Percentiles rank a stretch among this genome's conserved stretches.
These are phyloP conservation scores for Patellifolia procumbens DNA, from an alignment of 179 eudicot species.

Conservation along the genomic window DNA sequence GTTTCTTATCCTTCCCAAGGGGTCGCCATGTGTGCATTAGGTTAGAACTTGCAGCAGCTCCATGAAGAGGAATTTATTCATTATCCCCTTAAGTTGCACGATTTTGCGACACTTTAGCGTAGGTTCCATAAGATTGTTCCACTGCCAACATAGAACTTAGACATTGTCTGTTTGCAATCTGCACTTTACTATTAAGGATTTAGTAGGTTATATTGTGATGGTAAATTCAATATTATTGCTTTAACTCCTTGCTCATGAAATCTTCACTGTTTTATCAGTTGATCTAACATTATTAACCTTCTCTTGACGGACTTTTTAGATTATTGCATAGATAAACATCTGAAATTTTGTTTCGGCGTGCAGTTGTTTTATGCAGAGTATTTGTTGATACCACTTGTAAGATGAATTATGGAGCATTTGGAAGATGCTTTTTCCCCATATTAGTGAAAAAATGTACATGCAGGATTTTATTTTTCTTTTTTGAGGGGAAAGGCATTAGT, in stretches of 20 bases:
- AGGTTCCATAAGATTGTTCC: not conserved
- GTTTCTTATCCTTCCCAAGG: too few relatives aligned
- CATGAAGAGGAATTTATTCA: too few relatives aligned
- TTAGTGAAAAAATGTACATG: constrained; percentile 13
- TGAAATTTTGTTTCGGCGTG: constrained; percentile 29
- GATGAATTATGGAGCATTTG: constrained; percentile 43
- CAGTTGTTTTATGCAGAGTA: constrained; percentile 99
- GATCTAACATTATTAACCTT: not conserved
- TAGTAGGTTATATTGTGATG: not conserved
- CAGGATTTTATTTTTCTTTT: not conserved
- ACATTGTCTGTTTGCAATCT: not conserved
- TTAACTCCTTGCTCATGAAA: not conserved
- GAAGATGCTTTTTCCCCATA: constrained; percentile 3
- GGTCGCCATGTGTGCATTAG: too few relatives aligned
- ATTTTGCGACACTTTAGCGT: not conserved
- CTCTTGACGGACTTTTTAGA: not conserved
- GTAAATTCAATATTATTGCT: not conserved
- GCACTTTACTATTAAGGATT: not conserved
- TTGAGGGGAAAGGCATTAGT: not conserved
- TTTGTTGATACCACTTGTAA: constrained; percentile 85
- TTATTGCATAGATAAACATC: not conserved
- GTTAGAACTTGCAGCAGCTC: too few relatives aligned
- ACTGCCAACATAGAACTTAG: not conserved
- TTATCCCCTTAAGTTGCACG: not conserved
- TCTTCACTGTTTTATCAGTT: too few relatives aligned